Percentiles rank a stretch among this genome's conserved stretches.
Evolutionary conservation across 345 rosid species (phyloP).

Genomic region (Salix purpurea): DNA sequence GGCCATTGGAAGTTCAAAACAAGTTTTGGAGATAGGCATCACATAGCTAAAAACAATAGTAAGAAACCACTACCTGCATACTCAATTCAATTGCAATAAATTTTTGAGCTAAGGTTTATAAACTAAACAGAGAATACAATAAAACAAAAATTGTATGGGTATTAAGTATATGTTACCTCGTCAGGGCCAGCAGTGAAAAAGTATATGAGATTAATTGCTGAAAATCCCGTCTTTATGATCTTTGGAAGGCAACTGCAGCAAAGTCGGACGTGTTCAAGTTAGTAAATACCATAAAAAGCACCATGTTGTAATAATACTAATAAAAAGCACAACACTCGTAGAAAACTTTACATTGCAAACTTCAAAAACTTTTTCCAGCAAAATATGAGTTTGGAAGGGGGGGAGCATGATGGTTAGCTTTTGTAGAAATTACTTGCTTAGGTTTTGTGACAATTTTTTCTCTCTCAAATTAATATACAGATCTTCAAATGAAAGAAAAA

Average conservation of each 20-base stretch:
- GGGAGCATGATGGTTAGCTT: too few species aligned
- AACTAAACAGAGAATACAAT: background rate
- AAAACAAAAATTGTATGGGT: background rate
- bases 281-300: background rate
- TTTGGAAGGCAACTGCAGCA: constrained; percentile 81
- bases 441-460: background rate
- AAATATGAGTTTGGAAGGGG: too few species aligned
- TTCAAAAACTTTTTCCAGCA: too few species aligned
- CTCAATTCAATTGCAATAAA: too few species aligned
- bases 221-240: constrained; percentile 95
- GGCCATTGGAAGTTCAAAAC: too few species aligned
- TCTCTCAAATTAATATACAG: background rate
- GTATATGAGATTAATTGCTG: constrained; percentile 92
- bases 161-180: constrained; percentile 49
- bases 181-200: constrained; percentile 98
- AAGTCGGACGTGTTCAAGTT: constrained; percentile 6
- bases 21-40: too few species aligned
- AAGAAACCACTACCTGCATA: too few species aligned
- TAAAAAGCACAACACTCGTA: too few species aligned
- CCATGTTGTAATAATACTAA: background rate
- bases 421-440: background rate
- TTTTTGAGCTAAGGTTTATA: background rate
- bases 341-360: too few species aligned
- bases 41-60: too few species aligned
- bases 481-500: background rate